Evolutionary conservation across 306 rosid species (phyloP), one percentile per base, ranked within the genome.

Genomic region (Rosa lucieae): DNA sequence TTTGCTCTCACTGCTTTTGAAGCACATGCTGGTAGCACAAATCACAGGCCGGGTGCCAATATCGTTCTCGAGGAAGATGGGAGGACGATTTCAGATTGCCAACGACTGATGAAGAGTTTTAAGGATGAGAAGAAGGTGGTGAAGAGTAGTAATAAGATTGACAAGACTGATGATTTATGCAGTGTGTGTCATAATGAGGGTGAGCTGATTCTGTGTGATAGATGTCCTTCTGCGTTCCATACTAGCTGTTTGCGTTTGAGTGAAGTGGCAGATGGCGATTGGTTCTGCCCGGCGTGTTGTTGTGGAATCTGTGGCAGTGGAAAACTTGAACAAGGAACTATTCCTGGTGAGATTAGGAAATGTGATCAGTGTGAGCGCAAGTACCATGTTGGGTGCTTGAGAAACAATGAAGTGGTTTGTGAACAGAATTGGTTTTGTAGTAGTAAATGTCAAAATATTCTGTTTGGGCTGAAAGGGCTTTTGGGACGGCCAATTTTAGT

Each of bases 221-320:
- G 37, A 29, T 93, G 98, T 18, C 93, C 97, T 3, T 86, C 92
- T 3, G 78, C 90, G 5, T 93, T 81, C 68, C 96, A 93, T 44
- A 42, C 23, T 0, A 1, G 43, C 0, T 92, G 97, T 67, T 39
- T 93, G 37, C 88, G 91, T 67, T 76, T 86, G 21, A 48, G 74
- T 3, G 47, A 47, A 7, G 71, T 85, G 35, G 87, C 89, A 0
- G 75, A 67, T 10, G 96, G 91, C 11, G 88, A 88, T 70, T 91
- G 98, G 97, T 85, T 84, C 55, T 90, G 96, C 79, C 91, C 94
- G 1, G 71, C 87, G 0, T 93, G 98, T 55, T 63, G 83, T 49
- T 93, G 98, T 68, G 87, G 55, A 47, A 72, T 77, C 17, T 92
- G 98, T 74, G 49, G 79, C 18, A 61, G 9, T 8, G 78, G 76